These are phyloP conservation scores for Cadophora malorum DNA, from an alignment of 2,329 filamentous ascomycete genomes.

Conservation along the genomic window DNA sequence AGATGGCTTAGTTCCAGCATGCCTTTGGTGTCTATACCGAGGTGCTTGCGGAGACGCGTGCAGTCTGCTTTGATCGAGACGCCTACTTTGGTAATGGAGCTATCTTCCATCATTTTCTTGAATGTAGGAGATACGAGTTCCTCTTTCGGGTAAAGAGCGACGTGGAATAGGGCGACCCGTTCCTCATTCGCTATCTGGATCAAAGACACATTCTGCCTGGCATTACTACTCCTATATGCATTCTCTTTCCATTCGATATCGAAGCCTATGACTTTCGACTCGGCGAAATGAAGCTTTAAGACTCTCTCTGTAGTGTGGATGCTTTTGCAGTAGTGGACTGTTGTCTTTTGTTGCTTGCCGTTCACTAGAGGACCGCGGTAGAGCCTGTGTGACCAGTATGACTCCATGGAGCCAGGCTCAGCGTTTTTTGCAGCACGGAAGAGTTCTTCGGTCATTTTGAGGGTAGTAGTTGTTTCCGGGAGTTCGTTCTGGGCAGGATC, in stretches of 20 bases:
- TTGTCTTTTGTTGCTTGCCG: slow-evolving; percentile 56
- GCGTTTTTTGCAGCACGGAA: slow-evolving; percentile 58
- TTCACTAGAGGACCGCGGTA: slow-evolving; percentile 62
- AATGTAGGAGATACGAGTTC: slow-evolving; percentile 76
- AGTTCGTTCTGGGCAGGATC: slow-evolving; percentile 42
- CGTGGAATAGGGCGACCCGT: slow-evolving; percentile 81
- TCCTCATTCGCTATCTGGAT: slow-evolving; percentile 82
- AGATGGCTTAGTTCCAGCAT: slow-evolving; percentile 84
- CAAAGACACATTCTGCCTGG: slow-evolving; percentile 76
- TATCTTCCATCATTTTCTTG: slow-evolving; percentile 73
- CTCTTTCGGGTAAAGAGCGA: slow-evolving; percentile 65
- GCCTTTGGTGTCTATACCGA: slow-evolving; percentile 69
- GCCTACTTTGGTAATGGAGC: slow-evolving; percentile 74
- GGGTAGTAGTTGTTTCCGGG: slow-evolving; percentile 51
- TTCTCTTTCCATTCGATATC: slow-evolving; percentile 82
- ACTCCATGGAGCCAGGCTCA: slow-evolving; percentile 51
- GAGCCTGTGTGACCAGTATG: slow-evolving; percentile 72
- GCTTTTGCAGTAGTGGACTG: slow-evolving; percentile 78
- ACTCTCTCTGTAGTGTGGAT: slow-evolving; percentile 71
- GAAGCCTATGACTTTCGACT: slow-evolving; percentile 79
- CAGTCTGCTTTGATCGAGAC: slow-evolving; percentile 77
- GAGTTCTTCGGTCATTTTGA: slow-evolving; percentile 53
- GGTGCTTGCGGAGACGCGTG: slow-evolving; percentile 69
- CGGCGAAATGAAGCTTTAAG: slow-evolving; percentile 67
- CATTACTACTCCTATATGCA: slow-evolving; percentile 52